Conservation (phyloP, 352 stramenopile genomes). For the Phytophthora capsici region DNA sequence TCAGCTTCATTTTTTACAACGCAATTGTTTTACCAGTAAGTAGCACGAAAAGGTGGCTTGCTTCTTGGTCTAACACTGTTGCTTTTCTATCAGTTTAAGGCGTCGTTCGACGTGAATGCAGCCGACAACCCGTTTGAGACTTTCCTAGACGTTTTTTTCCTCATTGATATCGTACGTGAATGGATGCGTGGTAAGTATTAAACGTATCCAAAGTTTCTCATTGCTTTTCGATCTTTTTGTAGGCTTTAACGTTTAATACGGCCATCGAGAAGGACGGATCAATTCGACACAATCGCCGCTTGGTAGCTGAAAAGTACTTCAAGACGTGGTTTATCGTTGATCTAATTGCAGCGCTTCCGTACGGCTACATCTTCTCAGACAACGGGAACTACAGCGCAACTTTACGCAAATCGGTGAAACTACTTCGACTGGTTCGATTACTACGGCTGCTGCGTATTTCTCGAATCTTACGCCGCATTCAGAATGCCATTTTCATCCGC, state of each 20-base stretch:
- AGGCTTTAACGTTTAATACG: conserved; percentile 66
- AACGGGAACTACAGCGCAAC: conserved; percentile 28
- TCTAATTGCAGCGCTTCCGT: conserved; percentile 59
- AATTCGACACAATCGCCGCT: conserved; percentile 47
- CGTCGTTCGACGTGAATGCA: conserved; percentile 52
- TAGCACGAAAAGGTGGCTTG: neutral
- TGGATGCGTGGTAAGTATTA: neutral
- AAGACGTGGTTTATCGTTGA: conserved; percentile 62
- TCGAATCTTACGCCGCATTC: conserved; percentile 69
- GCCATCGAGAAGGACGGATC: conserved; percentile 57
- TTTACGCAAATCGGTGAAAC: conserved; percentile 58
- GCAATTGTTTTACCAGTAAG: conserved; percentile 67
- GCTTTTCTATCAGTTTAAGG: conserved; percentile 52
- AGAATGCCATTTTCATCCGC: conserved; percentile 74
- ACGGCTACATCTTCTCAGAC: conserved; percentile 42
- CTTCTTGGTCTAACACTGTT: conserved; percentile 4
- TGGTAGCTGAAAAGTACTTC: conserved; percentile 49
- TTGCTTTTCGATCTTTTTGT: conserved; percentile 1
- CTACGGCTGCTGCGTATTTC: conserved; percentile 73
- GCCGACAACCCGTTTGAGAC: conserved; percentile 53
- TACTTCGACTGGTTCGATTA: conserved; percentile 65
- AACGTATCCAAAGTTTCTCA: neutral
- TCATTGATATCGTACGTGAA: conserved; percentile 64
- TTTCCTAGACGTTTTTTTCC: conserved; percentile 65
- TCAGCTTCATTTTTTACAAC: conserved; percentile 81